A percentile compares a stretch with the other conserved stretches of the same genome.
These are phyloP conservation scores for Candida glucosophila DNA, from an alignment of 1,139 yeast species.

Conservation along the genomic window DNA sequence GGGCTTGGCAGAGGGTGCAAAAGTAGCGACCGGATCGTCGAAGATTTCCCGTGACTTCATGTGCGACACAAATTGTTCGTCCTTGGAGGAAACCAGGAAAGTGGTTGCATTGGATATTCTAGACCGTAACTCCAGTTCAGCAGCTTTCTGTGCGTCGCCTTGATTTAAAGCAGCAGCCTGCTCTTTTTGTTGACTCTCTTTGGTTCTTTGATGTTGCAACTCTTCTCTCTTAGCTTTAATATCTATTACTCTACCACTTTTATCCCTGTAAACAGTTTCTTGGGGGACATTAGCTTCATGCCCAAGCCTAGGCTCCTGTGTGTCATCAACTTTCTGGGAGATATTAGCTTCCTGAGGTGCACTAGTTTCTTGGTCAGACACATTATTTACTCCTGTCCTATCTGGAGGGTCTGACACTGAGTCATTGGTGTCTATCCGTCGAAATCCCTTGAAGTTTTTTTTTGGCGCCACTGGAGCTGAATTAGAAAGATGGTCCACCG, in stretches of 20 bases:
- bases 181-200: constrained; percentile 23
- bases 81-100: constrained; percentile 24
- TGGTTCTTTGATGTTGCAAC: constrained; percentile 26
- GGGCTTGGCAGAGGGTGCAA: constrained; percentile 19
- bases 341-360: not conserved
- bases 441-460: constrained; percentile 23
- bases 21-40: constrained; percentile 65
- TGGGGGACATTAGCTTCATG: too few species aligned
- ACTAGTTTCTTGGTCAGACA: constrained; percentile 2
- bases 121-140: constrained; percentile 33
- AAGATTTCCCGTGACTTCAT: constrained; percentile 27
- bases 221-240: constrained; percentile 16
- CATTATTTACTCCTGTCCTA: constrained; percentile 3
- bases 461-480: constrained; percentile 5
- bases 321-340: constrained; percentile 1
- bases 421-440: constrained; percentile 26
- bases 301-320: constrained; percentile 1
- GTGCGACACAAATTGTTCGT: constrained; percentile 26
- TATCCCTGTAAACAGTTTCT: constrained; percentile 30
- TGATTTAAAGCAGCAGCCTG: constrained; percentile 6
- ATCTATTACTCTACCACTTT: constrained; percentile 29
- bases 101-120: constrained; percentile 19
- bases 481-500: constrained; percentile 15
- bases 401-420: constrained; percentile 4
- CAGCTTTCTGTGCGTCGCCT: constrained; percentile 37